Percentiles rank a stretch among this genome's conserved stretches.
Evolutionary conservation across 2,329 filamentous ascomycete genomes (phyloP).

Genomic region (Fusarium sp.): DNA sequence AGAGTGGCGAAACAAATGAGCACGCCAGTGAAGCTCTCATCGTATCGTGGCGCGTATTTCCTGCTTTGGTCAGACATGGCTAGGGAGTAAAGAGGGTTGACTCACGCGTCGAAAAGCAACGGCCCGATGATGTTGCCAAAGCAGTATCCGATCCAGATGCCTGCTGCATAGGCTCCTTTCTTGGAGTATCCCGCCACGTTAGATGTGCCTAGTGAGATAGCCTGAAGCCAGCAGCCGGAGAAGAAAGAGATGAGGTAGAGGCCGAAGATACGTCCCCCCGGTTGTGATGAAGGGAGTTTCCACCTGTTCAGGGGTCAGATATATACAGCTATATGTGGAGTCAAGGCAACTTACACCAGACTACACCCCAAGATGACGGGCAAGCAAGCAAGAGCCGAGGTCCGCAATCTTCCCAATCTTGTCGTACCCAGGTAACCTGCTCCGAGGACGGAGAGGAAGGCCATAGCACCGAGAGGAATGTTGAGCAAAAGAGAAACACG

Average conservation of each 20-base stretch:
- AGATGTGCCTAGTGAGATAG: not conserved
- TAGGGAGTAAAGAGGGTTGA: not conserved
- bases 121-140: not conserved
- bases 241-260: not conserved
- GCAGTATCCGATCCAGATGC: not conserved
- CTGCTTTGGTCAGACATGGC: not conserved
- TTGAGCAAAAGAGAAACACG: not conserved
- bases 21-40: not conserved
- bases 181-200: not conserved
- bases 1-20: not conserved
- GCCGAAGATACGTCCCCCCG: not conserved
- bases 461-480: not conserved
- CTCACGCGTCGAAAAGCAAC: not conserved
- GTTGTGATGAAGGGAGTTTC: not conserved
- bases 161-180: not conserved
- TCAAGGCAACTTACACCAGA: not conserved
- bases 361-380: not conserved
- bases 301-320: not conserved
- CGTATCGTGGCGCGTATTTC: not conserved
- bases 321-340: rapidly evolving
- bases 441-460: not conserved
- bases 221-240: not conserved
- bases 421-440: not conserved
- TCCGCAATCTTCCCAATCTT: not conserved
- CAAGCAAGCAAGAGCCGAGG: not conserved